These are phyloP conservation scores for Talaromyces stipitatus DNA, from an alignment of 495 filamentous ascomycete genomes.

Conservation along the genomic window DNA sequence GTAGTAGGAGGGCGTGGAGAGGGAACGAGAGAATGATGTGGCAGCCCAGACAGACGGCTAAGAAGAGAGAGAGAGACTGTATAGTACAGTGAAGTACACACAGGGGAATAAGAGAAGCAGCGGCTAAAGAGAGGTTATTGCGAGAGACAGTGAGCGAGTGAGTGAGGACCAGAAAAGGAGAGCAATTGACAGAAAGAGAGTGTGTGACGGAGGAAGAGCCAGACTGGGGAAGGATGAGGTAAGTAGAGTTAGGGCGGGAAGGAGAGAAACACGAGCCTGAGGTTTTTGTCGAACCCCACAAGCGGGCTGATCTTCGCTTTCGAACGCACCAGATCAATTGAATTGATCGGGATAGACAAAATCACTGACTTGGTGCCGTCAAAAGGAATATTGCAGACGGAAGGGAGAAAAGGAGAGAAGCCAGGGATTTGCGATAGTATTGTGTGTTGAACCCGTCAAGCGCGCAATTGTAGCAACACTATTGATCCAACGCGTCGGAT, in stretches of 20 bases:
- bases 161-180: not conserved
- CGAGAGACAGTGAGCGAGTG: not conserved
- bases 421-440: not conserved
- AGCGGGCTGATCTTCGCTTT: not conserved
- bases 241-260: not conserved
- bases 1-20: not conserved
- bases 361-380: not conserved
- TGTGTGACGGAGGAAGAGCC: not conserved
- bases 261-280: not conserved
- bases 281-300: not conserved
- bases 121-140: not conserved
- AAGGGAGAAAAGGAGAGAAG: not conserved
- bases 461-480: not conserved
- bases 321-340: not conserved
- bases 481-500: not conserved
- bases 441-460: not conserved
- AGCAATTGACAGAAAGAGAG: slow-evolving; percentile 7
- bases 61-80: not conserved
- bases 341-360: not conserved
- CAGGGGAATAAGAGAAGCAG: not conserved
- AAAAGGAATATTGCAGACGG: too few species aligned
- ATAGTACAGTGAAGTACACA: not conserved
- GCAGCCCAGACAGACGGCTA: not conserved
- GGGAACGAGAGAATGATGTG: not conserved
- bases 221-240: not conserved